A percentile compares a stretch with the other conserved stretches of the same genome.
These are phyloP conservation scores for Nidula microcarpa DNA, from an alignment of 768 basidiomycete species.

Conservation along the genomic window DNA sequence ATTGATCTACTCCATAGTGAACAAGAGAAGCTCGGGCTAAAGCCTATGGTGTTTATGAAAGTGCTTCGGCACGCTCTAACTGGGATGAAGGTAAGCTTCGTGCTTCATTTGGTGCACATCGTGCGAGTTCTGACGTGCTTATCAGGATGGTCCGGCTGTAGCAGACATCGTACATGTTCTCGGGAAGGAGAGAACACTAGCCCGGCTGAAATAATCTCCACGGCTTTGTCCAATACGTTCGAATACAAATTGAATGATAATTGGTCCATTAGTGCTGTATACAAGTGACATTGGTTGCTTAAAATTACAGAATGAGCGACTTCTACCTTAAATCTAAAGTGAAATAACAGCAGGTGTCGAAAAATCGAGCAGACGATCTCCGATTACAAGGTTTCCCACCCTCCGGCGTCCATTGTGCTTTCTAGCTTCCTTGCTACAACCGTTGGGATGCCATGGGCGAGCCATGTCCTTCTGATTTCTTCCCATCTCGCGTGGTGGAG, in stretches of 20 bases:
- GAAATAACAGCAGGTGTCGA: not conserved
- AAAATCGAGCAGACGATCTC: not conserved
- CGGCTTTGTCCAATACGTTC: no score
- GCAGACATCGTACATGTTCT: constrained; percentile 40
- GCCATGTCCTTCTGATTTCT: constrained; percentile 88
- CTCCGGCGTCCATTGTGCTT: constrained; percentile 83
- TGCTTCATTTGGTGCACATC: not conserved
- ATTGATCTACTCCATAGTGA: constrained; percentile 39
- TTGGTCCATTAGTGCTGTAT: no score
- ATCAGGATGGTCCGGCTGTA: constrained; percentile 46
- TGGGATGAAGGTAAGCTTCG: constrained; percentile 68
- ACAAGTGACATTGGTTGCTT: no score
- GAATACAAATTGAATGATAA: no score
- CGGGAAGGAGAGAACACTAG: constrained; percentile 37
- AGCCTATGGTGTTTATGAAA: constrained; percentile 61
- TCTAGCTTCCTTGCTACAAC: constrained; percentile 88
- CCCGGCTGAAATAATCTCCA: constrained; percentile 19
- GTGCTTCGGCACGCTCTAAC: constrained; percentile 76
- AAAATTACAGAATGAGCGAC: no score
- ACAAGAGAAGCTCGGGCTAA: constrained; percentile 31
- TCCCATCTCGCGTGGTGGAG: constrained; percentile 85
- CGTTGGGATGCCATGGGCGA: constrained; percentile 86
- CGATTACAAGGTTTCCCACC: constrained; percentile 79
- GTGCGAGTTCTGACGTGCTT: not conserved
- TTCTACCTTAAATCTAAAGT: no score